Evolutionary conservation across 805 yeast species (phyloP).

Genomic region (Osmozyma mogii): DNA sequence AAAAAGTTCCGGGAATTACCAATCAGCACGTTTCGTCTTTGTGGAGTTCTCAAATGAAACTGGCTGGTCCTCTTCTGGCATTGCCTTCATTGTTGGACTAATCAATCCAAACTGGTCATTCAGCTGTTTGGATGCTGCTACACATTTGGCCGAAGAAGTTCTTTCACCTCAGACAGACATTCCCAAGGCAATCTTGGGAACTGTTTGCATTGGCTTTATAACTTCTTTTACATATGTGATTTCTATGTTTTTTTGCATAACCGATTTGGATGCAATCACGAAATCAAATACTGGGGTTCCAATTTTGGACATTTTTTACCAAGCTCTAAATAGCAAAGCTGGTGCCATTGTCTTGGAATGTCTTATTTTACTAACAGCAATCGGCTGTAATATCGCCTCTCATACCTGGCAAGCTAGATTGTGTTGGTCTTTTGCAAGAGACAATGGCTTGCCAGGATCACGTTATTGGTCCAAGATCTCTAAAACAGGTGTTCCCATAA

Average conservation of each 20-base stretch:
- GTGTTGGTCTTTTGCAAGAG: constrained; percentile 63
- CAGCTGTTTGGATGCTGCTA: constrained; percentile 61
- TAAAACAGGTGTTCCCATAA: constrained; percentile 46
- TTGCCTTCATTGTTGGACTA: constrained; percentile 63
- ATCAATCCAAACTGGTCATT: constrained; percentile 67
- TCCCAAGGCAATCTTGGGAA: constrained; percentile 54
- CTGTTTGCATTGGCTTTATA: constrained; percentile 58
- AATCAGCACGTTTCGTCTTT: constrained; percentile 46
- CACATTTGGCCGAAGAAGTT: constrained; percentile 65
- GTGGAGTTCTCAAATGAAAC: constrained; percentile 45
- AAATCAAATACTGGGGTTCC: constrained; percentile 53
- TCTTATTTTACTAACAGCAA: constrained; percentile 44
- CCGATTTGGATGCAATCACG: constrained; percentile 41
- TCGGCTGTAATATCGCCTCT: constrained; percentile 52
- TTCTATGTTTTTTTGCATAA: constrained; percentile 53
- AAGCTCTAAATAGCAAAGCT: constrained; percentile 43
- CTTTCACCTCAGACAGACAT: constrained; percentile 49
- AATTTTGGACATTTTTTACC: constrained; percentile 53
- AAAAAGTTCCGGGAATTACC: constrained; percentile 45
- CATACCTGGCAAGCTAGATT: constrained; percentile 65
- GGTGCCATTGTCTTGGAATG: constrained; percentile 49
- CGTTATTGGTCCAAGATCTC: constrained; percentile 41
- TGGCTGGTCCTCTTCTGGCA: constrained; percentile 52
- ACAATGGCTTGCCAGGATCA: constrained; percentile 53
- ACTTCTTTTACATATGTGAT: constrained; percentile 48